Evolutionary conservation across 1,284 basidiomycete species (phyloP).

Genomic region (Earliella scabrosa): DNA sequence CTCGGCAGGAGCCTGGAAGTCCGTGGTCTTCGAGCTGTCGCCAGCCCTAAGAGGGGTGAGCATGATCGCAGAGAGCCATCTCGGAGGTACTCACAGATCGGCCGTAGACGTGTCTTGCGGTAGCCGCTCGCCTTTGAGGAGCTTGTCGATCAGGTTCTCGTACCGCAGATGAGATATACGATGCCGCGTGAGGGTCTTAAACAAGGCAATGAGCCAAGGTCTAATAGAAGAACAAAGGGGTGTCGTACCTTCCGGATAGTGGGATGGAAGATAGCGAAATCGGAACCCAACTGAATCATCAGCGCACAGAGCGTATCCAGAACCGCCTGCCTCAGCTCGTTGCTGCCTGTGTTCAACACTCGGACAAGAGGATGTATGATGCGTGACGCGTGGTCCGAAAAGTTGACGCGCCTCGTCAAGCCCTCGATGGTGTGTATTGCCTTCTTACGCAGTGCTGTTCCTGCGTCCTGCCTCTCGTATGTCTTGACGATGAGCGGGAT

Average conservation of each 20-base stretch:
- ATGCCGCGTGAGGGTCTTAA: slow-evolving; percentile 81
- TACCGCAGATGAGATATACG: slow-evolving; percentile 88
- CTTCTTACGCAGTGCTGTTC: slow-evolving; percentile 79
- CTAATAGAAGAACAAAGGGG: too few relatives aligned
- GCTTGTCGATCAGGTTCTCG: slow-evolving; percentile 86
- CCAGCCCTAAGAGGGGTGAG: slow-evolving; percentile 43
- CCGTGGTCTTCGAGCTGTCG: slow-evolving; percentile 65
- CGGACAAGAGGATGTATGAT: slow-evolving; percentile 97
- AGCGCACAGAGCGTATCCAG: slow-evolving; percentile 96
- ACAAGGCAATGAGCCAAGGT: too few relatives aligned
- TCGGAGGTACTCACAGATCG: slow-evolving; percentile 42
- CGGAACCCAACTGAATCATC: slow-evolving; percentile 92
- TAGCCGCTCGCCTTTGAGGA: slow-evolving; percentile 91
- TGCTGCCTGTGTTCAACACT: slow-evolving; percentile 79
- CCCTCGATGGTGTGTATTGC: slow-evolving; percentile 94
- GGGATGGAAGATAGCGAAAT: slow-evolving; percentile 97
- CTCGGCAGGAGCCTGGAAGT: slow-evolving; percentile 80
- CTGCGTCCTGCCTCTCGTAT: slow-evolving; percentile 85
- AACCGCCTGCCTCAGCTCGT: slow-evolving; percentile 86
- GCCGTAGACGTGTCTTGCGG: slow-evolving; percentile 74
- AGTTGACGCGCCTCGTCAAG: slow-evolving; percentile 93
- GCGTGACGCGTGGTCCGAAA: slow-evolving; percentile 97
- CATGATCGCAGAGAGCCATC: neutral
- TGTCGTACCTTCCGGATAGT: slow-evolving; percentile 88
- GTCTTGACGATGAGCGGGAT: slow-evolving; percentile 94